These are phyloP conservation scores for Ceratonia siliqua DNA, from an alignment of 306 rosid species.

Conservation along the genomic window DNA sequence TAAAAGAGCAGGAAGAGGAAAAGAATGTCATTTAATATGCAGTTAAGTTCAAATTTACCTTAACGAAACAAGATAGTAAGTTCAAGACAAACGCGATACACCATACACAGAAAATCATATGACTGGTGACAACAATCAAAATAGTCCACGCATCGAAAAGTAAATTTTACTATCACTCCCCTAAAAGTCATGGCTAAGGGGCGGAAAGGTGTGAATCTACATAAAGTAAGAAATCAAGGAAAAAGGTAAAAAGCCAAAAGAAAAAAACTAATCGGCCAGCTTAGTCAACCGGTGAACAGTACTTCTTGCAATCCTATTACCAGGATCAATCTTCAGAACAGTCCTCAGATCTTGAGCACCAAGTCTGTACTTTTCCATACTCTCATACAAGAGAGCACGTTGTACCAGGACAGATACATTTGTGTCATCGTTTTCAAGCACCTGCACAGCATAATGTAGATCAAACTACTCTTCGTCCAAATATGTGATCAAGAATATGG, in stretches of 20 bases:
- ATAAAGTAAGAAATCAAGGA: neutral
- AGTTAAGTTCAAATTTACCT: conserved; percentile 6
- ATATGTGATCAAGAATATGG: conserved; percentile 20
- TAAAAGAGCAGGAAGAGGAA: neutral
- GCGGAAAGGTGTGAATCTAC: conserved; percentile 34
- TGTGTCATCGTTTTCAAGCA: conserved; percentile 60
- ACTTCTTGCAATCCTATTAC: conserved; percentile 91
- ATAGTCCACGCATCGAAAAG: neutral
- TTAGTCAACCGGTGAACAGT: conserved; percentile 86
- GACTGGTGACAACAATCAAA: conserved; percentile 21
- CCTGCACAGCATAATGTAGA: conserved; percentile 52
- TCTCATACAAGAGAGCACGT: conserved; percentile 93
- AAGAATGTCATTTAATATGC: conserved; percentile 29
- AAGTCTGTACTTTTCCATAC: conserved; percentile 97
- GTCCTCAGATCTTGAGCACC: conserved; percentile 93
- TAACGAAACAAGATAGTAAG: conserved; percentile 38
- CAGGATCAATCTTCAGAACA: conserved; percentile 88
- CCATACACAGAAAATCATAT: conserved; percentile 40
- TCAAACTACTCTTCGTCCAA: conserved; percentile 26
- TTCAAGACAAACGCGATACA: conserved; percentile 41
- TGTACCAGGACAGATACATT: conserved; percentile 86
- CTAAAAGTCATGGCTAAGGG: conserved; percentile 20
- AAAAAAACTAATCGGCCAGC: conserved; percentile 66
- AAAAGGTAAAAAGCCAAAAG: neutral
- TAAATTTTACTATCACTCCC: conserved; percentile 37